A percentile compares a stretch with the other conserved stretches of the same genome.
These are phyloP conservation scores for Artemisia annua DNA, from an alignment of 129 eudicot species.

Conservation along the genomic window DNA sequence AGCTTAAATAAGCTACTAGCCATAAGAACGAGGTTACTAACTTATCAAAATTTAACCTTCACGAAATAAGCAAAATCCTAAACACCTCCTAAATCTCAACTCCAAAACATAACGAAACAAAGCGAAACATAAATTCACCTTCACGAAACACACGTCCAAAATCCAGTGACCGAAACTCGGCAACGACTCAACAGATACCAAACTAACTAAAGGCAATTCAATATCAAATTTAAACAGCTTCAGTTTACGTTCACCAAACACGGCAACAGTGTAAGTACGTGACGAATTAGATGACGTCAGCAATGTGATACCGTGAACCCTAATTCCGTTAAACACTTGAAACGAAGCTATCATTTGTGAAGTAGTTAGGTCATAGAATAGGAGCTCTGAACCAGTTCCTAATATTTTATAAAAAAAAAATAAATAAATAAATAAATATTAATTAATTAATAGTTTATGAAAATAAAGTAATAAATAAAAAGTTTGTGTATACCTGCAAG, in stretches of 20 bases:
- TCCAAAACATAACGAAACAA: not conserved
- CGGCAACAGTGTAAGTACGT: conserved; percentile 45
- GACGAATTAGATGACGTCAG: conserved; percentile 7
- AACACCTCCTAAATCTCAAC: no score
- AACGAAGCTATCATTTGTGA: conserved; percentile 57
- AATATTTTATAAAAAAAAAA: conserved; percentile 7
- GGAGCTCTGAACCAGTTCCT: conserved; percentile 92
- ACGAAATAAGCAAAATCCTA: no score
- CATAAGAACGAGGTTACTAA: no score
- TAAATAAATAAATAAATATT: not conserved
- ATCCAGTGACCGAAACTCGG: conserved; percentile 85
- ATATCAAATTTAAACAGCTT: conserved; percentile 52
- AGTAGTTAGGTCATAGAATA: conserved; percentile 56
- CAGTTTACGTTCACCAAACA: conserved; percentile 79
- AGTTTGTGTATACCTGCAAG: conserved; percentile 59
- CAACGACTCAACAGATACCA: conserved; percentile 43
- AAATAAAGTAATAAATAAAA: conserved; percentile 17
- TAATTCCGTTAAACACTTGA: conserved; percentile 78
- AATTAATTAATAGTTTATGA: not conserved
- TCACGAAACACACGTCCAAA: conserved; percentile 73
- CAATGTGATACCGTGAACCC: conserved; percentile 80
- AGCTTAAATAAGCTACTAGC: no score
- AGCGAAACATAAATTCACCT: conserved; percentile 40
- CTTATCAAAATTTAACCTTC: no score
- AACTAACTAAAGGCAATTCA: conserved; percentile 24